A percentile compares a stretch with the other conserved stretches of the same genome.
Conservation (phyloP, 257 asterid genomes). For the Handroanthus guayacan region DNA sequence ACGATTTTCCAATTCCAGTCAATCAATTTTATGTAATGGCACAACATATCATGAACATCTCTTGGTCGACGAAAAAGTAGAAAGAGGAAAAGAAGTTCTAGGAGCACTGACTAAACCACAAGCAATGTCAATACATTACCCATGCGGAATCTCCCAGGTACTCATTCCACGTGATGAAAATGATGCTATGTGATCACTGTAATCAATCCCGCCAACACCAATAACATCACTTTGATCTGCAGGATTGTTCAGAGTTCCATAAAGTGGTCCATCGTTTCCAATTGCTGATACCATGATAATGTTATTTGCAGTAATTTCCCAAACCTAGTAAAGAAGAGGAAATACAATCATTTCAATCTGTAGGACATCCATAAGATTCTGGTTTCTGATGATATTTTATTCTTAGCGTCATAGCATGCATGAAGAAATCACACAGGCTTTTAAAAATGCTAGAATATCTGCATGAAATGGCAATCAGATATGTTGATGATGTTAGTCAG, state of each 20-base stretch:
- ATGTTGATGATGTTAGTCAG: constrained; percentile 5
- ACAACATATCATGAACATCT: constrained; percentile 23
- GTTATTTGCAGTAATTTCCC: constrained; percentile 98
- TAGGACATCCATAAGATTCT: constrained; percentile 23
- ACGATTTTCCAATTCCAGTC: constrained; percentile 16
- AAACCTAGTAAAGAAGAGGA: constrained; percentile 62
- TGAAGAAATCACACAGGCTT: neutral
- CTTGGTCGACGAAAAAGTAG: constrained; percentile 13
- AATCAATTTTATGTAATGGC: constrained; percentile 10
- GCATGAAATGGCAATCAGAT: constrained; percentile 15
- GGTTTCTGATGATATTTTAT: constrained; percentile 27
- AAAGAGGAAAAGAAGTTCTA: constrained; percentile 12
- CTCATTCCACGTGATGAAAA: constrained; percentile 99
- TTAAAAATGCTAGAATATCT: constrained; percentile 17
- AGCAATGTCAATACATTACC: constrained; percentile 56
- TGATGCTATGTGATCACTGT: constrained; percentile 96
- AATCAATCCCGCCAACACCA: constrained; percentile 99
- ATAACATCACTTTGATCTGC: constrained; percentile 99
- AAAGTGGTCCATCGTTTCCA: constrained; percentile 98
- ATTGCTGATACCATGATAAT: constrained; percentile 98
- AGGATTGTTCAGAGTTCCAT: constrained; percentile 98
- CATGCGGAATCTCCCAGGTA: constrained; percentile 99
- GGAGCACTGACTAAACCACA: constrained; percentile 27
- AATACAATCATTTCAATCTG: constrained; percentile 24
- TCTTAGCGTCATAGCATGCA: constrained; percentile 3